Conservation (phyloP, 116 monocot species). For the Trichopus zeylanicus region DNA sequence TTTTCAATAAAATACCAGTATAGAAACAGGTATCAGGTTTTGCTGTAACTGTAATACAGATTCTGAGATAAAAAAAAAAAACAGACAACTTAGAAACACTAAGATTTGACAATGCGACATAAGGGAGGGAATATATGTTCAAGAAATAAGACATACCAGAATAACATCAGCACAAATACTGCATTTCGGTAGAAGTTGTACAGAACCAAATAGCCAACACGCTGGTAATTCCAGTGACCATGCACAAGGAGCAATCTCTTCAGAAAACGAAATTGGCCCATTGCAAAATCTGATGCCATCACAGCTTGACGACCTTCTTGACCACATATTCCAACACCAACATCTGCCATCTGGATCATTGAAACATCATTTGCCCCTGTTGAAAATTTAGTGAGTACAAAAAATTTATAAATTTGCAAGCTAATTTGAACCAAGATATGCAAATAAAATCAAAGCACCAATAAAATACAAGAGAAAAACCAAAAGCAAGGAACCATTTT, state of each 20-base stretch:
- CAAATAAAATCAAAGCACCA: no score
- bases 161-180: conserved; percentile 85
- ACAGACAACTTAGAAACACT: no score
- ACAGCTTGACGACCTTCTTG: conserved; percentile 98
- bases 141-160: conserved; percentile 50
- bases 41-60: no score
- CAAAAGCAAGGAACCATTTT: no score
- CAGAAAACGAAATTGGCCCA: conserved; percentile 91
- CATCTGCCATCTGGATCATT: conserved; percentile 99
- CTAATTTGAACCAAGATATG: background rate
- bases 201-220: conserved; percentile 78
- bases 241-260: conserved; percentile 95
- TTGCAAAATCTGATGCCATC: conserved; percentile 98
- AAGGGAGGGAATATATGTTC: no score
- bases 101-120: no score
- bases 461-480: no score
- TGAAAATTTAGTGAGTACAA: conserved; percentile 7
- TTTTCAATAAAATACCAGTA: no score
- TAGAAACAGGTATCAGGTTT: no score
- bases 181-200: conserved; percentile 96
- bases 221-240: conserved; percentile 97
- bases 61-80: no score
- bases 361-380: conserved; percentile 97
- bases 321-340: conserved; percentile 86
- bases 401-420: no score